Percentiles rank a stretch among this genome's conserved stretches.
These are phyloP conservation scores for Botryotinia convoluta DNA, from an alignment of 2,329 filamentous ascomycete species.

Conservation along the genomic window DNA sequence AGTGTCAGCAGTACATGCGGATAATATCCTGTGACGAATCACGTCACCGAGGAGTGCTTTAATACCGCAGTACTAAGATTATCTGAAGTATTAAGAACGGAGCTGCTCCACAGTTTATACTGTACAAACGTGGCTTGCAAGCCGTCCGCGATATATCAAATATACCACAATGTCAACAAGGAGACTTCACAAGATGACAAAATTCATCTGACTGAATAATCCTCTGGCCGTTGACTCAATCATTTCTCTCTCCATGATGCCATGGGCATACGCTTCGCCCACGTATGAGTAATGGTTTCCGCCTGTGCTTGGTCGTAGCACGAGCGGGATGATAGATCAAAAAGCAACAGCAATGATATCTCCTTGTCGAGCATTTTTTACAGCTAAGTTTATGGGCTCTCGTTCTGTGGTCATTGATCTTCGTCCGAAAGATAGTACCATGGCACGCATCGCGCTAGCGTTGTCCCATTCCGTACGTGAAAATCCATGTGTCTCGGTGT, in stretches of 20 bases:
- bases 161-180: background rate
- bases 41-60: background rate
- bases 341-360: background rate
- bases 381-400: background rate
- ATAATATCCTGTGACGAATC: background rate
- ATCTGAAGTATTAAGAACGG: background rate
- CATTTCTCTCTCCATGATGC: background rate
- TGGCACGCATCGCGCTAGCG: background rate
- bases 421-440: background rate
- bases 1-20: slow-evolving; percentile 12
- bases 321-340: background rate
- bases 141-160: background rate
- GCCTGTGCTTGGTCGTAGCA: background rate
- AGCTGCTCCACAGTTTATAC: background rate
- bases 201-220: no score
- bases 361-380: background rate
- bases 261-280: background rate
- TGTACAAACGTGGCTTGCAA: background rate
- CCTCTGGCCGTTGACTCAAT: background rate
- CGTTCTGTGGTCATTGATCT: background rate
- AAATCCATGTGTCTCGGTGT: no score
- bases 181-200: background rate
- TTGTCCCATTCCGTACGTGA: no score
- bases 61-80: background rate
- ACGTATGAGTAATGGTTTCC: background rate